A percentile compares a stretch with the other conserved stretches of the same genome.
Evolutionary conservation across 2,329 filamentous ascomycete genomes (phyloP).

Genomic region (Penicillium sp.): DNA sequence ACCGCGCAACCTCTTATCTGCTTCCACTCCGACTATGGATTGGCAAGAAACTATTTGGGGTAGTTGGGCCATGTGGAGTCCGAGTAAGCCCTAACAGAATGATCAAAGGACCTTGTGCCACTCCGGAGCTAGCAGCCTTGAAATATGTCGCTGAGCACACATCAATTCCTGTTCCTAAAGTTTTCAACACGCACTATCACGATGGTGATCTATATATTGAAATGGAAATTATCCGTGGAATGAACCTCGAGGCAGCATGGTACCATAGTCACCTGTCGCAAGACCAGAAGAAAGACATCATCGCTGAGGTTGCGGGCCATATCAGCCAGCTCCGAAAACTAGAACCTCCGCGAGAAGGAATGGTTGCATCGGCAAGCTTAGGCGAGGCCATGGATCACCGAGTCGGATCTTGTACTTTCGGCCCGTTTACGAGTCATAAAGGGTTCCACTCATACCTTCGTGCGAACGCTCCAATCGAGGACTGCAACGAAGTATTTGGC

Average conservation of each 20-base stretch:
- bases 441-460: background rate
- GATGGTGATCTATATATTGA: background rate
- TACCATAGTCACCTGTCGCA: background rate
- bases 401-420: background rate
- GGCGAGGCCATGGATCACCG: background rate
- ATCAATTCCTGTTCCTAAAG: background rate
- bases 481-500: background rate
- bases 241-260: background rate
- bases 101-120: background rate
- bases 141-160: background rate
- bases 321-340: background rate
- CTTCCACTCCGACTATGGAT: background rate
- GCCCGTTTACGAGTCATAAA: background rate
- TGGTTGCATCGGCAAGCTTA: background rate
- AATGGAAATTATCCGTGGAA: background rate
- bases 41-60: background rate
- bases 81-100: background rate
- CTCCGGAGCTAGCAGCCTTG: background rate
- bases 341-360: background rate
- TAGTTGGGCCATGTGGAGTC: background rate
- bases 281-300: background rate
- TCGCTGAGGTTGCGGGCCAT: background rate
- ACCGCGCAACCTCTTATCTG: background rate
- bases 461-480: background rate
- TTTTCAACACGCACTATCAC: background rate